A percentile compares a stretch with the other conserved stretches of the same genome.
phyloP scores from a whole-genome alignment of 805 yeast genomes.

The Wickerhamomyces canadensis region DNA sequence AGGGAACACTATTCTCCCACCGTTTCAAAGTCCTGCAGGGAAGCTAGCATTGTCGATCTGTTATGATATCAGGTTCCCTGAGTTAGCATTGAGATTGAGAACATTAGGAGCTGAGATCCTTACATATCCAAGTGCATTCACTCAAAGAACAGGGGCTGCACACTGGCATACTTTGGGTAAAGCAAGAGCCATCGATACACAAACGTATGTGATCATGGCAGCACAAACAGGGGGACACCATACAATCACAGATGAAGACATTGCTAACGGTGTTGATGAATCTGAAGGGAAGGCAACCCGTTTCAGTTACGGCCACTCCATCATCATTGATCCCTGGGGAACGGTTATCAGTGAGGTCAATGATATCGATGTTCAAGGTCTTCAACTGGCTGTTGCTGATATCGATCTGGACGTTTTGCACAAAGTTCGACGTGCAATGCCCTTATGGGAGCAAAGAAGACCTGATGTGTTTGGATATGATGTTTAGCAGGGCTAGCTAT shows the following conservation, averaged over 20 bases:
- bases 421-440: conserved; percentile 63
- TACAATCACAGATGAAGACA: conserved; percentile 34
- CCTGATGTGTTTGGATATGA: conserved; percentile 42
- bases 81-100: conserved; percentile 60
- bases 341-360: conserved; percentile 55
- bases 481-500: conserved; percentile 4
- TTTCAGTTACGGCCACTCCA: conserved; percentile 79
- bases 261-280: conserved; percentile 18
- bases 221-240: conserved; percentile 71
- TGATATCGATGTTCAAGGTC: conserved; percentile 35
- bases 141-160: conserved; percentile 82
- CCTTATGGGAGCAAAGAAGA: conserved; percentile 69
- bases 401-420: conserved; percentile 48
- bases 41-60: conserved; percentile 72
- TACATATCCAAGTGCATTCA: conserved; percentile 89
- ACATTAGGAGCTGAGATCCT: conserved; percentile 69
- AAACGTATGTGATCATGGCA: conserved; percentile 81
- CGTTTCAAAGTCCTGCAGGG: conserved; percentile 57
- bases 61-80: conserved; percentile 87
- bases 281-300: conserved; percentile 30
- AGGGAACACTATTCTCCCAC: conserved; percentile 49
- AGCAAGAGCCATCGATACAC: conserved; percentile 86
- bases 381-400: conserved; percentile 57
- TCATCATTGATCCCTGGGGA: conserved; percentile 94
- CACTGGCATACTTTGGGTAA: conserved; percentile 83